A percentile compares a stretch with the other conserved stretches of the same genome.
These are phyloP conservation scores for Chrysanthemum seticuspe DNA, from an alignment of 129 eudicot genomes.

Conservation along the genomic window DNA sequence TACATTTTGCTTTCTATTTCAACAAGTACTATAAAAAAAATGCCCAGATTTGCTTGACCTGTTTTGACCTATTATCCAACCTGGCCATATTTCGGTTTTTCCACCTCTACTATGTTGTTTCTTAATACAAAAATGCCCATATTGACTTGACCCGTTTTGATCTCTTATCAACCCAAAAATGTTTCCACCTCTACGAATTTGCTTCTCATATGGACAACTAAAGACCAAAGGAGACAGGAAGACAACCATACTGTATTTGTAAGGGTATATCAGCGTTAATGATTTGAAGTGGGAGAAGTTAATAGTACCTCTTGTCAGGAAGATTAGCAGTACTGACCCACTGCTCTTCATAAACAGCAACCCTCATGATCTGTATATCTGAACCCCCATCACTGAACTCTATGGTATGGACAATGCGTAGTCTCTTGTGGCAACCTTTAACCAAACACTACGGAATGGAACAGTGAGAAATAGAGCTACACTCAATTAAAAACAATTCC, in stretches of 20 bases:
- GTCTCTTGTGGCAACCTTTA: constrained; percentile 97
- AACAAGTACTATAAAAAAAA: no score
- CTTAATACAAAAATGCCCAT: no score
- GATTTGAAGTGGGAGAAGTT: neutral
- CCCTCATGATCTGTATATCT: constrained; percentile 89
- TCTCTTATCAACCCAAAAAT: no score
- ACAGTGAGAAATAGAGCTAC: constrained; percentile 27
- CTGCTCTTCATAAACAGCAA: constrained; percentile 94
- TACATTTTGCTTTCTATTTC: no score
- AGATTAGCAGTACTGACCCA: constrained; percentile 89
- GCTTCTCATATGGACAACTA: neutral
- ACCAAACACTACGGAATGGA: constrained; percentile 77
- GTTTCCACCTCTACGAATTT: neutral
- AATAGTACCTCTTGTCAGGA: constrained; percentile 67
- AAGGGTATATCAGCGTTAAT: neutral
- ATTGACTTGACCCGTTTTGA: no score
- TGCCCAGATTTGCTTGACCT: no score
- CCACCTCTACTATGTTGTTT: neutral
- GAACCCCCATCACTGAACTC: constrained; percentile 97
- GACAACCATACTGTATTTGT: neutral
- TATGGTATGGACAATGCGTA: constrained; percentile 92
- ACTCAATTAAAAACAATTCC: neutral
- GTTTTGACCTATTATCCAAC: no score
- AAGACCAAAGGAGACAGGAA: neutral
- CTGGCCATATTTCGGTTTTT: neutral